Percentiles rank a stretch among this genome's conserved stretches.
These are phyloP conservation scores for Orobanche coerulescens DNA, from an alignment of 257 asterid genomes.

Conservation along the genomic window DNA sequence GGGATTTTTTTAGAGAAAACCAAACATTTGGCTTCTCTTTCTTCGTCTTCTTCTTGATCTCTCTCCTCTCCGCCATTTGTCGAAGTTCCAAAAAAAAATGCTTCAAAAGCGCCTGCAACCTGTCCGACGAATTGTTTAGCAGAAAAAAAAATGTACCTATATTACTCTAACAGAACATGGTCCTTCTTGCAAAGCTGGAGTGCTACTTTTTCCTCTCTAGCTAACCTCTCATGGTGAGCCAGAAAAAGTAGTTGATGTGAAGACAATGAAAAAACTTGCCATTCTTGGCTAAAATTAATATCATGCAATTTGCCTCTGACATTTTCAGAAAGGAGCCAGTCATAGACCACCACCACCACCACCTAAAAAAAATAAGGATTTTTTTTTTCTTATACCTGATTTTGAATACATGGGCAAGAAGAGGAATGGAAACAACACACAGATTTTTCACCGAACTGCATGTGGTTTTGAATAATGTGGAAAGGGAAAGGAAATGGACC, in stretches of 20 bases:
- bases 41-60: conserved; percentile 37
- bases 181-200: neutral
- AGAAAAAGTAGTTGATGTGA: conserved; percentile 22
- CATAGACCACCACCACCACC: neutral
- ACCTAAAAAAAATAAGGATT: neutral
- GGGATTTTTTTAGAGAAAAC: conserved; percentile 50
- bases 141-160: neutral
- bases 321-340: conserved; percentile 21
- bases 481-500: conserved; percentile 12
- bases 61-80: conserved; percentile 41
- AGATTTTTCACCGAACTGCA: conserved; percentile 2
- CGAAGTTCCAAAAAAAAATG: too few relatives aligned
- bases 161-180: neutral
- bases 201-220: too few relatives aligned
- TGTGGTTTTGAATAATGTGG: neutral
- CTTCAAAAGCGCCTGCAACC: neutral
- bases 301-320: conserved; percentile 14
- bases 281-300: conserved; percentile 18
- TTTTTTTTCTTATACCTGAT: neutral
- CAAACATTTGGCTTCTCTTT: conserved; percentile 38
- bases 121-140: neutral
- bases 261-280: conserved; percentile 5
- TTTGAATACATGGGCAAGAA: neutral
- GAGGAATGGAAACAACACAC: neutral
- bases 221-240: neutral